phyloP scores from a whole-genome alignment of 2,329 filamentous ascomycete genomes.

The Alternaria atra region DNA sequence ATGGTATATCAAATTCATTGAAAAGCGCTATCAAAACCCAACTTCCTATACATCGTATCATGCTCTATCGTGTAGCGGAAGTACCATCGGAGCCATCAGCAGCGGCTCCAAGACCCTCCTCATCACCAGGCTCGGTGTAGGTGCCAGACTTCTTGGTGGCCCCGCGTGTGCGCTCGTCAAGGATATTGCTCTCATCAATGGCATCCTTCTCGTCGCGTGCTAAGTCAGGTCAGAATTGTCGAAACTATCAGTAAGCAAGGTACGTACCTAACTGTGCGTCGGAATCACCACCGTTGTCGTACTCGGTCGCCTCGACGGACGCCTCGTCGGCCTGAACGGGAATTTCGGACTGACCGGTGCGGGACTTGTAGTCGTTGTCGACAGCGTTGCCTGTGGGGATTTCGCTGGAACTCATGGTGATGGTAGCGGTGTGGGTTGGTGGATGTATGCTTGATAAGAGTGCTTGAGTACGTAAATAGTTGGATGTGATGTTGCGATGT shows the following conservation, averaged over 20 bases:
- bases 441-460: background rate
- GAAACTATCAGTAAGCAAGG: background rate
- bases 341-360: constrained; percentile 56
- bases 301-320: constrained; percentile 53
- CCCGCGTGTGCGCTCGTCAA: constrained; percentile 58
- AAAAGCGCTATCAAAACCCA: background rate
- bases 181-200: constrained; percentile 59
- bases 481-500: background rate
- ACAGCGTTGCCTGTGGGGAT: constrained; percentile 45
- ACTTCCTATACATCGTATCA: background rate
- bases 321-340: constrained; percentile 59
- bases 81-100: constrained; percentile 49
- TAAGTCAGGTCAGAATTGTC: constrained; percentile 21
- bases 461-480: background rate
- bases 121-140: constrained; percentile 62
- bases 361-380: constrained; percentile 59
- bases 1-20: background rate
- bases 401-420: constrained; percentile 44
- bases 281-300: constrained; percentile 58
- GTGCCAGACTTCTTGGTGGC: constrained; percentile 56
- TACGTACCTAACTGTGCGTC: constrained; percentile 58
- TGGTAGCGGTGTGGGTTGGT: background rate
- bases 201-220: constrained; percentile 60
- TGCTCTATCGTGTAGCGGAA: constrained; percentile 21
- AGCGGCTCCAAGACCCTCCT: constrained; percentile 57